Evolutionary conservation across 2,329 filamentous ascomycete species (phyloP), one percentile per base, ranked within the genome.

Genomic region (Fusarium euwallaceae): DNA sequence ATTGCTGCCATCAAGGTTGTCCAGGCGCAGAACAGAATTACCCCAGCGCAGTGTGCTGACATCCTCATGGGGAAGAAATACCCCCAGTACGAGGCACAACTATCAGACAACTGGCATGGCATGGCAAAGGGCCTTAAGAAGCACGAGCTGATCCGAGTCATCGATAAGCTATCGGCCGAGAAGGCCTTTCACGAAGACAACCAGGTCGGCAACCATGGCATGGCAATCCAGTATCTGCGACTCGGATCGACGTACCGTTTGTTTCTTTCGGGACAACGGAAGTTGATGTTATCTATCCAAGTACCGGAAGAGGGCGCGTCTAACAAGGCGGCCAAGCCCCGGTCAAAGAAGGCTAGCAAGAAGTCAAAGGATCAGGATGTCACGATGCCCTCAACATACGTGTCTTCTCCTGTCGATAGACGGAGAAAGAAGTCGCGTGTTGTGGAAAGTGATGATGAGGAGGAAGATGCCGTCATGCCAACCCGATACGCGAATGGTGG

Each of bases 81-180:
- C 67, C 90, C 89, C 69, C 89, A 89, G 66, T 85, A 90, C 48
- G 88, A 89, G 45, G 85, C 88, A 16, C 79, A 85, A 3, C 80
- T 84, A 5, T 90, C 91, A 41, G 86, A 89, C 41, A 83, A 89
- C 20, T 89, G 92, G 67, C 92, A 91, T 81, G 95, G 94, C 16
- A 87, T 88, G 48, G 95, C 93, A 16, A 90, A 89, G 71, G 86
- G 90, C 17, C 84, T 97, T 76, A 92, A 93, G 67, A 91, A 93
- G 78, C 90, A 92, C 39, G 94, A 97, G 78, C 88, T 95, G 14
- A 93, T 98, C 80, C 92, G 95, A 43, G 87, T 98, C n/a, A 94
- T 98, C 77, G 91, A 94, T 79, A 88, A 90, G 58, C 86, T 99
- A 11, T 85, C 94, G 9, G 89, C 89, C 6, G 93, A 97, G 78